phyloP scores from a whole-genome alignment of 176 grass and related monocot genomes.

The Avena atlantica region DNA sequence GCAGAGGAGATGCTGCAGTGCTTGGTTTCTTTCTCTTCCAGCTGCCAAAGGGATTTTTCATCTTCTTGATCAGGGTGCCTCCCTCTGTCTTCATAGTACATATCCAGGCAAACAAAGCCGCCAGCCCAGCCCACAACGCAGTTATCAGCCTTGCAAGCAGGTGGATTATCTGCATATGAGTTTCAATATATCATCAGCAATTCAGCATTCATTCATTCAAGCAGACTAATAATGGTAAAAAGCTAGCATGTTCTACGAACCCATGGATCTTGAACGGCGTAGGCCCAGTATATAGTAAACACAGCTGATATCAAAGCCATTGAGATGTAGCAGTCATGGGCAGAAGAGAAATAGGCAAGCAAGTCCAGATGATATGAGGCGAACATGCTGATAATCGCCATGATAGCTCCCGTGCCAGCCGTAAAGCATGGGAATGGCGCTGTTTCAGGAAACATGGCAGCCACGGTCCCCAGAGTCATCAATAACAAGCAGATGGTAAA shows the following conservation, averaged over 20 bases:
- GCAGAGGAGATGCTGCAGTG: background rate
- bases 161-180: background rate
- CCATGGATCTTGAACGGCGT: background rate
- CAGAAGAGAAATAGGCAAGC: background rate
- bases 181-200: background rate
- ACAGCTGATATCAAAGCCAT: background rate
- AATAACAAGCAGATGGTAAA: background rate
- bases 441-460: background rate
- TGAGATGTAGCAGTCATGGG: background rate
- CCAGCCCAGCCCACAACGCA: background rate
- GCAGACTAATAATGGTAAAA: background rate
- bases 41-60: background rate
- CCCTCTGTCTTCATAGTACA: background rate
- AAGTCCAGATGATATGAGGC: background rate
- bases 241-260: background rate
- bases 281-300: background rate
- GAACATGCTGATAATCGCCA: background rate
- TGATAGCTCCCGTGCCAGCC: background rate
- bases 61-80: background rate
- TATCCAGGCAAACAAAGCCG: background rate
- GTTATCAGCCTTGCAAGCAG: background rate
- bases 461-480: background rate
- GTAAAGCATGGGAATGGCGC: background rate
- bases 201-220: background rate
- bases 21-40: too few relatives aligned